Conservation (phyloP, 2,329 filamentous ascomycete genomes). For the Aspergillus japonicus region DNA sequence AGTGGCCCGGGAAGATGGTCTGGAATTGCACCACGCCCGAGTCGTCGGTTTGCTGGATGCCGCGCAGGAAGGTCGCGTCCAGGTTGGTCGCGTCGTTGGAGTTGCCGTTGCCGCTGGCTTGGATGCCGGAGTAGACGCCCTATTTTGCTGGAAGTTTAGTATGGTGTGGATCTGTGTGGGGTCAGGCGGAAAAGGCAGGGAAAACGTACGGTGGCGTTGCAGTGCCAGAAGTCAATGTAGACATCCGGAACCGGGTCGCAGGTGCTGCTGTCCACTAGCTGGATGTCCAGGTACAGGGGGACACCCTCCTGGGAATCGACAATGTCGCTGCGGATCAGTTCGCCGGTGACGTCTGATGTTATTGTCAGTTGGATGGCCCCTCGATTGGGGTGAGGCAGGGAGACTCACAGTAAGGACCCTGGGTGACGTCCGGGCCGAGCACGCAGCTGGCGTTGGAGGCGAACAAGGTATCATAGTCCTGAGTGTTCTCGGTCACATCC, state of each 20-base stretch:
- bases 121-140: slow-evolving; percentile 43
- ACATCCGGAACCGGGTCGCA: slow-evolving; percentile 41
- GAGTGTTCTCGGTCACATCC: slow-evolving; percentile 20
- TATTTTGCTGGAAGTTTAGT: slow-evolving; percentile 3
- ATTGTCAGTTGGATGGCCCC: neutral
- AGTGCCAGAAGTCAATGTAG: slow-evolving; percentile 43
- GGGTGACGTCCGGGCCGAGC: slow-evolving; percentile 51
- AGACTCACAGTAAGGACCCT: slow-evolving; percentile 51
- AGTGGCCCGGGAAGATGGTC: slow-evolving; percentile 49
- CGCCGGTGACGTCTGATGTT: slow-evolving; percentile 33
- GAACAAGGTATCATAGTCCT: slow-evolving; percentile 14
- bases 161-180: neutral
- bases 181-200: too few species aligned
- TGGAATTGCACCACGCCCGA: slow-evolving; percentile 46
- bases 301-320: slow-evolving; percentile 34
- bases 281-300: slow-evolving; percentile 43
- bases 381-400: neutral
- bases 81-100: slow-evolving; percentile 40
- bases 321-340: slow-evolving; percentile 39
- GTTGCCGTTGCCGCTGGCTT: slow-evolving; percentile 39
- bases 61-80: slow-evolving; percentile 47
- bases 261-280: slow-evolving; percentile 41
- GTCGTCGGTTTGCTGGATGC: slow-evolving; percentile 44
- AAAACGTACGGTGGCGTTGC: slow-evolving; percentile 37
- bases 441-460: slow-evolving; percentile 44